Evolutionary conservation across 305 asterid species (phyloP), one percentile per base, ranked within the genome.

Genomic region (Rubia tinctorum): DNA sequence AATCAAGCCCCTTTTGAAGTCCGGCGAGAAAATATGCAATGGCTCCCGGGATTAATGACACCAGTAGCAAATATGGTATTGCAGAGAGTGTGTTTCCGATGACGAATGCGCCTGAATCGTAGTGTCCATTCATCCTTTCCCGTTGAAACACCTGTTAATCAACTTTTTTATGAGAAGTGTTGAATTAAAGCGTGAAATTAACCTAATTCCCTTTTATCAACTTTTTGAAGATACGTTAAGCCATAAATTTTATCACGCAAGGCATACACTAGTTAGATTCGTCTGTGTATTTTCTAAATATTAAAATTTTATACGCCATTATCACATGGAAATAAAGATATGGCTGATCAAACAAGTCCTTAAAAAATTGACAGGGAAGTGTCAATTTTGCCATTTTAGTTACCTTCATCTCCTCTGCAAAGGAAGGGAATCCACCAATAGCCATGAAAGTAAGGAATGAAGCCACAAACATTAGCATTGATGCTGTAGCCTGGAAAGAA

Each of bases 371-470:
- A 34, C 39, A 34, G 39, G 5, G 3, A 34, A 34, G 39, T 34
- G 39, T 34, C 5, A 34, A 34, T 34, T 2, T 34, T 34, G 39
- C 39, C 4, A 3, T 34, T 34, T 51, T 51, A 27, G 37, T 10
- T n/a, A 80, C 80, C 82, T 81, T 81, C 80, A 78, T 81, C 51
- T 81, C 84, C 64, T 81, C 84, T 37, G 72, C 78, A 63, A 78
- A 78, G 47, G 84, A 81, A 61, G 84, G 82, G 67, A 81, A 81
- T 25, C 84, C 80, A 37, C 82, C 81, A 25, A 75, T 49, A n/a
- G 84, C 76, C 84, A 81, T 81, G 74, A 81, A 78, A 44, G 82
- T 81, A 34, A 81, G 74, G 75, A 78, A 81, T 44, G 84, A 67
- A 53, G 81, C 67, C 37, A 81, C 80, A 40, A 78, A 81, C 79